Evolutionary conservation across 2,329 filamentous ascomycete genomes (phyloP), one percentile per base, ranked within the genome.

Genomic region (Penicillium sumatraense): DNA sequence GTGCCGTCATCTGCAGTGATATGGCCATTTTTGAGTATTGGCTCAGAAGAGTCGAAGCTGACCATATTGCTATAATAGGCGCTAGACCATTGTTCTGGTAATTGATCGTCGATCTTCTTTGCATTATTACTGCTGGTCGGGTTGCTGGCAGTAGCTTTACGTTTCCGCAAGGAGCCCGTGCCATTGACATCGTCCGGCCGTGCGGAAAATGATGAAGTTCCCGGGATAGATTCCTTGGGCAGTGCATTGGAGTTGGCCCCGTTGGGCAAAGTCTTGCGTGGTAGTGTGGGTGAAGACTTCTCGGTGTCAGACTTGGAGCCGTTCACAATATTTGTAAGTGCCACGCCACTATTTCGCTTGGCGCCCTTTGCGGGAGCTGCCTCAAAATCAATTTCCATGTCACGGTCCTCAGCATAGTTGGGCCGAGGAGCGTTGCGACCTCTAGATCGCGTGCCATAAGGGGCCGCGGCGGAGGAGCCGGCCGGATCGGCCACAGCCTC

Each of bases 331-430:
- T 61, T 68, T 48, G 56, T 65, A 40, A 59, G 58, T 21, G 57
- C 63, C 27, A 66, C 60, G 35, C 66, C 64, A 24, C 63, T 64
- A 38, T 55, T 67, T 45, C 69, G 65, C 59, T 76, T 74, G 45
- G 69, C 60, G 18, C 63, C 52, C 56, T 73, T 75, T 21, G 68
- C 59, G 31, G 71, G 68, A 57, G 66, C 62, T 18, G 66, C 59
- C 68, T 97, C 93, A 72, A 92, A 91, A 72, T 98, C 95, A 75
- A 90, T 86, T 68, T 98, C 93, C 64, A 93, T 82, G 74, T 97
- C 93, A 76, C 85, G 90, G 75, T 93, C 90, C 78, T 99, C 95
- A 48, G 95, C 93, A 75, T 99, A 99, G 76, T 99, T 99, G 63
- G 89, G 87, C 64, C 95, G 89, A 65, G 89, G 83, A 63, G 89